Evolutionary conservation across 495 filamentous ascomycete genomes (phyloP), one percentile per base, ranked within the genome.

Genomic region (Aspergillus homomorphus): DNA sequence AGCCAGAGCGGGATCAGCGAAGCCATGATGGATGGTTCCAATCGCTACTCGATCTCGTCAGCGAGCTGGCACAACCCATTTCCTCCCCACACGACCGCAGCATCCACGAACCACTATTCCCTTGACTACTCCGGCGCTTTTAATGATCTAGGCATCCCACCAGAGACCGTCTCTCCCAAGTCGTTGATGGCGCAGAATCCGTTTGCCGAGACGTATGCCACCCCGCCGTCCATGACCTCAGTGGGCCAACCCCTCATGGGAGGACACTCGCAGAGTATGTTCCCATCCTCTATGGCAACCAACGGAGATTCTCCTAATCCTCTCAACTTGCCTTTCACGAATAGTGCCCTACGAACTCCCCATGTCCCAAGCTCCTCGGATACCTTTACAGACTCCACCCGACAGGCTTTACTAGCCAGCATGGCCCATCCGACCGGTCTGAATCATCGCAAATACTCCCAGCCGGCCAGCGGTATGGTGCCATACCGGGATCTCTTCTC

Each of bases 1-100:
- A 96, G 92, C 66, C 92, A 93, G 62, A 93, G 89, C 72, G 90
- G 88, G 15, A 89, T 95, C 65, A 96, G 91, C 70, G 93, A 98
- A 66, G 83, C 91, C 57, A 92, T 96, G 88, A 76, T 96, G 43
- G 91, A 96, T 69, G 90, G 88, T 5, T 86, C 89, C 12, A 89
- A 88, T 63, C 85, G 71, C 20, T 73, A 69, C 64, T 79, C 64
- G 73, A 85, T 71, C 71, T 76, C 68, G 58, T 86, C 78, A 74
- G 83, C 70, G 74, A 81, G 62, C 73, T 87, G 63, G 90, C 85
- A 88, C 61, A 84, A 84, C 53, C 76, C 81, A 19, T 79, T 90
- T 62, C 84, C 90, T 72, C 75, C 82, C 1, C 79, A 82, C 44
- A 76, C 83, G 16, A 14, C 6, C 33, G 72, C 82, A 14, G 78